A percentile compares a stretch with the other conserved stretches of the same genome.
These are phyloP conservation scores for Backusella australiensis DNA, from an alignment of 192 early-diverging fungal genomes.

Conservation along the genomic window DNA sequence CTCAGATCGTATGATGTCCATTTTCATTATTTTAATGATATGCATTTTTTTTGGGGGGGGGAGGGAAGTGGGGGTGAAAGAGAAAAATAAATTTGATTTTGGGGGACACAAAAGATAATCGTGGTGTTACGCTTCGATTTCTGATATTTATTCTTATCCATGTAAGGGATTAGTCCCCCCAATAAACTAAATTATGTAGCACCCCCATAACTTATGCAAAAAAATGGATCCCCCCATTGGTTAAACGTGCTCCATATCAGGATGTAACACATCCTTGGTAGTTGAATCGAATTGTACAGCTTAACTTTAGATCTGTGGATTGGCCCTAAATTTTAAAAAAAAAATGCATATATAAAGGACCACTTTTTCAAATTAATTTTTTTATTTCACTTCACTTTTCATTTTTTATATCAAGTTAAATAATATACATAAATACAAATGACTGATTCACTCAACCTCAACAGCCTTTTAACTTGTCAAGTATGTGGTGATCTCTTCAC, in stretches of 20 bases:
- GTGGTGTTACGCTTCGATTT: neutral
- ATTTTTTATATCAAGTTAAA: neutral
- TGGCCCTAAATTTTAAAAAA: neutral
- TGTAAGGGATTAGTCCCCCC: neutral
- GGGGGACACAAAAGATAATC: neutral
- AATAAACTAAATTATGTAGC: slow-evolving; percentile 1
- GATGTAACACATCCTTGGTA: neutral
- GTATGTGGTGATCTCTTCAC: neutral
- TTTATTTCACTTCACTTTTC: neutral
- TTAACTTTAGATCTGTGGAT: neutral
- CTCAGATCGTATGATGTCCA: neutral
- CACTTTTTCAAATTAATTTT: neutral
- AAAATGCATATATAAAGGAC: slow-evolving; percentile 1
- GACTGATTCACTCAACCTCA: neutral
- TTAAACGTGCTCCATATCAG: neutral
- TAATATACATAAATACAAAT: neutral
- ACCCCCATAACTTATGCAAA: slow-evolving; percentile 1
- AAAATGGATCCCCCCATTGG: neutral
- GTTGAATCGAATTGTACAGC: neutral
- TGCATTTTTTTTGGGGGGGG: too few relatives aligned
- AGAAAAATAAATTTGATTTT: neutral
- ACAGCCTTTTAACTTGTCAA: neutral
- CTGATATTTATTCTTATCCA: neutral
- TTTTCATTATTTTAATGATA: neutral
- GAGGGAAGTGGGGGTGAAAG: neutral